Evolutionary conservation across 305 asterid genomes (phyloP).

Genomic region (Lippia alba): DNA sequence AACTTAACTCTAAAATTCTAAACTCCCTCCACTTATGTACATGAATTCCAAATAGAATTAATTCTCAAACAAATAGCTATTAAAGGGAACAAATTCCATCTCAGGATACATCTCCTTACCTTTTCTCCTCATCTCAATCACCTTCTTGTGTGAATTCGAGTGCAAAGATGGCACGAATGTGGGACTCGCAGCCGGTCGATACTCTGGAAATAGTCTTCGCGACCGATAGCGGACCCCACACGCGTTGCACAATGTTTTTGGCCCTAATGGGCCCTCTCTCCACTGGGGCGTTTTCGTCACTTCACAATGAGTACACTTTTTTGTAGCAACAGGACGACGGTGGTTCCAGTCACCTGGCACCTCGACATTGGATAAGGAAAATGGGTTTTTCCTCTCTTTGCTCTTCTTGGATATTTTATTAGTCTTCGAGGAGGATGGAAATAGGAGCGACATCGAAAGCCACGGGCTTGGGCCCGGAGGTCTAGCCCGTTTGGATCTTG

Average conservation of each 20-base stretch:
- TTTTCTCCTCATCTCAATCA: slow-evolving; percentile 61
- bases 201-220: slow-evolving; percentile 72
- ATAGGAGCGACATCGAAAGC: slow-evolving; percentile 45
- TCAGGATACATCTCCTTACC: slow-evolving; percentile 37
- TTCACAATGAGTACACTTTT: slow-evolving; percentile 72
- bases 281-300: slow-evolving; percentile 71
- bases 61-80: slow-evolving; percentile 47
- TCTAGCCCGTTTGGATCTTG: slow-evolving; percentile 61
- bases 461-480: slow-evolving; percentile 48
- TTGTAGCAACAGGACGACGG: slow-evolving; percentile 31
- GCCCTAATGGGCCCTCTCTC: slow-evolving; percentile 79
- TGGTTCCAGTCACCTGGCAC: neutral
- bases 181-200: slow-evolving; percentile 78
- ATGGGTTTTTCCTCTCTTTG: slow-evolving; percentile 40
- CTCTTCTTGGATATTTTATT: slow-evolving; percentile 31
- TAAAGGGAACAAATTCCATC: slow-evolving; percentile 51
- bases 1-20: no score
- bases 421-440: slow-evolving; percentile 41
- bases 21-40: no score
- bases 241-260: slow-evolving; percentile 73
- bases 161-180: slow-evolving; percentile 60
- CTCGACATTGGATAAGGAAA: neutral
- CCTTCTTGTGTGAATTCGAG: slow-evolving; percentile 74
- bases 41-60: no score
- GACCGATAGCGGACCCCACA: slow-evolving; percentile 75